Conservation (phyloP, 805 yeast genomes). For the Metschnikowia lachancei region DNA sequence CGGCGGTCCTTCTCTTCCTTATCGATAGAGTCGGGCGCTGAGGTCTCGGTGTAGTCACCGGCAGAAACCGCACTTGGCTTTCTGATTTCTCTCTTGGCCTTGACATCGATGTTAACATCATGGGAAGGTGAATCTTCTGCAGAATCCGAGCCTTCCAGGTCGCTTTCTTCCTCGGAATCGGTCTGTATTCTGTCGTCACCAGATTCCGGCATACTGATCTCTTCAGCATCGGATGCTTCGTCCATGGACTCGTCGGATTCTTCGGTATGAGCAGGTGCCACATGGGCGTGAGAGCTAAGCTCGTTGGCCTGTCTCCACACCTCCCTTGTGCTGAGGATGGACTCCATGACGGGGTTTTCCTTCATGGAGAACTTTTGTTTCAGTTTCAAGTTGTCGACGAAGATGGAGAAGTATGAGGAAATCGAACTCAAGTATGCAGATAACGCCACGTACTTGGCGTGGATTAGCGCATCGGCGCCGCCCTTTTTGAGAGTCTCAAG, state of each 20-base stretch:
- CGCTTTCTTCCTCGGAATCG: slow-evolving; percentile 14
- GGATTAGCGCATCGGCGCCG: slow-evolving; percentile 27
- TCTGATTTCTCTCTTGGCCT: slow-evolving; percentile 52
- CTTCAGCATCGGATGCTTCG: background rate
- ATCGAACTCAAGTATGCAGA: slow-evolving; percentile 78
- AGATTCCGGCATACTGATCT: background rate
- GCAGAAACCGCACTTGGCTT: slow-evolving; percentile 13
- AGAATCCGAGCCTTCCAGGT: slow-evolving; percentile 15
- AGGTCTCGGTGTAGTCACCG: slow-evolving; percentile 67
- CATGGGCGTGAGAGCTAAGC: slow-evolving; percentile 5
- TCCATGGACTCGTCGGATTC: background rate
- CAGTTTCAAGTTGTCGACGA: slow-evolving; percentile 52
- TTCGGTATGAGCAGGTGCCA: background rate
- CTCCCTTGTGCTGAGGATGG: slow-evolving; percentile 76
- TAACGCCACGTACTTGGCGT: slow-evolving; percentile 65
- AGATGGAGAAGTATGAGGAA: slow-evolving; percentile 72
- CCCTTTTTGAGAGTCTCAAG: slow-evolving; percentile 37
- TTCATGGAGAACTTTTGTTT: slow-evolving; percentile 67
- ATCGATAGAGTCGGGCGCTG: slow-evolving; percentile 71
- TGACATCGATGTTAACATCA: slow-evolving; percentile 43
- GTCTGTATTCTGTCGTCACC: slow-evolving; percentile 15
- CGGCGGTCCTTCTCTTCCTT: slow-evolving; percentile 80
- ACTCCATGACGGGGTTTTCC: slow-evolving; percentile 87
- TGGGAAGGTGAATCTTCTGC: slow-evolving; percentile 19
- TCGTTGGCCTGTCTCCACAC: slow-evolving; percentile 82